A percentile compares a stretch with the other conserved stretches of the same genome.
Evolutionary conservation across 352 stramenopile species (phyloP).

Genomic region (Globisporangium megalacanthum): DNA sequence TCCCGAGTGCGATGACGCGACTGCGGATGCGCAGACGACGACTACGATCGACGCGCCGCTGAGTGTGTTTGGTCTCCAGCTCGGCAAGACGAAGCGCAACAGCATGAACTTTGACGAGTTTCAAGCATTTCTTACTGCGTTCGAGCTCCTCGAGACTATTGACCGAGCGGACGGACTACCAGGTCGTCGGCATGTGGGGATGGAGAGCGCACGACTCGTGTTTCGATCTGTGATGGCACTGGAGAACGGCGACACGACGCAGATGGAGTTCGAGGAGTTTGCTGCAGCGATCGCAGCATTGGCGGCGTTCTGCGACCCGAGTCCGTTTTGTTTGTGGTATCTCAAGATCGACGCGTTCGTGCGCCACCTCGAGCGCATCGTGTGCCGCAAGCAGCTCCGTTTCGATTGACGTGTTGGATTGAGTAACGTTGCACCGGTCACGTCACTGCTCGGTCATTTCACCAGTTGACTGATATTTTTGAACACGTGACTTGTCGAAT

Average conservation of each 20-base stretch:
- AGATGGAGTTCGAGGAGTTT: slow-evolving; percentile 69
- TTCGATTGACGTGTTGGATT: slow-evolving; percentile 5
- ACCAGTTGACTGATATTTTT: slow-evolving; percentile 1
- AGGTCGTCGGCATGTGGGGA: neutral
- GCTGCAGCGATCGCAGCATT: slow-evolving; percentile 37
- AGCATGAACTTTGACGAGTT: slow-evolving; percentile 53
- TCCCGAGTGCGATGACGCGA: neutral
- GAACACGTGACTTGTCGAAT: neutral
- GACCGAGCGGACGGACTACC: neutral
- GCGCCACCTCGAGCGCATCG: slow-evolving; percentile 12
- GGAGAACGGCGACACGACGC: slow-evolving; percentile 40
- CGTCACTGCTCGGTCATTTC: neutral
- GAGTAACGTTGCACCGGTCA: neutral
- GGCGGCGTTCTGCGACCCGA: slow-evolving; percentile 31
- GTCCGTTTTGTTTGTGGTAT: slow-evolving; percentile 45
- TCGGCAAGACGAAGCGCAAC: slow-evolving; percentile 49
- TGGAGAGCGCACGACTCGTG: slow-evolving; percentile 21
- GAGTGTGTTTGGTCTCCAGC: slow-evolving; percentile 10
- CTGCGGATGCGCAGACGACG: neutral
- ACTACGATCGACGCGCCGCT: neutral
- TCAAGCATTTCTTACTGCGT: slow-evolving; percentile 27
- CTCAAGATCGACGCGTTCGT: slow-evolving; percentile 51
- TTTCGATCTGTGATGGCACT: slow-evolving; percentile 47
- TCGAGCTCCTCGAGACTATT: slow-evolving; percentile 17
- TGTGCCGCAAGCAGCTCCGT: slow-evolving; percentile 2